Base-by-base conservation (phyloP, 2,329 filamentous ascomycete genomes). In the Colletotrichum navitas region DNA sequence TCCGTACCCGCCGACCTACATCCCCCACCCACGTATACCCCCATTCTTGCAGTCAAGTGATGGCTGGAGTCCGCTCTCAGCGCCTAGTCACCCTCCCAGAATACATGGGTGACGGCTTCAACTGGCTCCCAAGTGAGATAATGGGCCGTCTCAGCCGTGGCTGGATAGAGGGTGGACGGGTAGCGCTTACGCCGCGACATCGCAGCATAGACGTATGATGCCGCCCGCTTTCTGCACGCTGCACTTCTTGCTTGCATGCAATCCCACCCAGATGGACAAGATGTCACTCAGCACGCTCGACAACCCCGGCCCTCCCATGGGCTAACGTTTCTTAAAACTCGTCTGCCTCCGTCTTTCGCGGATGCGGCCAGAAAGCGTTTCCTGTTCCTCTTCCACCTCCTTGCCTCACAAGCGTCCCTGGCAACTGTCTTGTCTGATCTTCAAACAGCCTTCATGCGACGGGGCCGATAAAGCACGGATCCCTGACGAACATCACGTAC, bases 361-460 rank as follows among this genome's bases (percentile, higher is more conserved):
- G 41, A 49, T 65, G 61, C 41, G 45, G n/a, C 61, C 43, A 58
- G 43, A 66, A 51, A 55, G 45, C 34, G 61, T 66, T 71, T 63
- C 54, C 68, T 69, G 61, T 76, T 75, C 76, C 76, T 75, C 73
- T 76, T 77, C 76, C 78, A 79, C 79, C 75, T 77, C 66, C 76
- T 63, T 75, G 63, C 70, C 58, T 72, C 77, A 78, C 75, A 67
- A 70, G 65, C 60, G 72, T 74, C 71, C 73, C 73, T 74, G 74
- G 70, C 74, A 66, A 52, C 65, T 76, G 73, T 76, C 77, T 72
- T 77, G 80, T 81, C 77, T 82, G 80, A 81, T 82, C 80, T 79
- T 75, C 78, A 76, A 76, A 76, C 76, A 74, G 74, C 63, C 68
- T 76, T 77, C 72, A 80, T 79, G 77, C 77, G 75, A 79, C 76